phyloP scores from a whole-genome alignment of 495 filamentous ascomycete species.

The Hyaloscypha bicolor region DNA sequence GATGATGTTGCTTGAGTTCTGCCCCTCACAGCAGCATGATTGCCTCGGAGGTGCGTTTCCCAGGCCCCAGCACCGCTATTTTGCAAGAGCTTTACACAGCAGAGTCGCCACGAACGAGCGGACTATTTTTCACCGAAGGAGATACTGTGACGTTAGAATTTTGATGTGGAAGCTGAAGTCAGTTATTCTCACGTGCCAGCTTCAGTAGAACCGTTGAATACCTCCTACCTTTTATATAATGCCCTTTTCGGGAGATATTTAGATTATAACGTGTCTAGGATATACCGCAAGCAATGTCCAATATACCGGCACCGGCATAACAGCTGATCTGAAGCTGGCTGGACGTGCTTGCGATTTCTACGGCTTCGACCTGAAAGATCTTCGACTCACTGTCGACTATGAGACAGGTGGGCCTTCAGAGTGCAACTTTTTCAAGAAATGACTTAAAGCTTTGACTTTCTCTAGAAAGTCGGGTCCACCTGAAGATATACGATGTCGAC shows the following conservation, averaged over 20 bases:
- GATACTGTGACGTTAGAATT: not conserved
- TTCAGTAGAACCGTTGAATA: not conserved
- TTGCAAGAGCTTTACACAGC: not conserved
- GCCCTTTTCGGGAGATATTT: not conserved
- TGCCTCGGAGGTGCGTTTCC: not conserved
- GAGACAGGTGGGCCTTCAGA: slow-evolving; percentile 61
- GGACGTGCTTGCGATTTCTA: slow-evolving; percentile 70
- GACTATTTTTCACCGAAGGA: not conserved
- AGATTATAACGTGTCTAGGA: slow-evolving; percentile 56
- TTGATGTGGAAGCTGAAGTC: not conserved
- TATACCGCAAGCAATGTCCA: slow-evolving; percentile 68
- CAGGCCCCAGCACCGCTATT: not conserved
- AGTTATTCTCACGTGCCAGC: not conserved
- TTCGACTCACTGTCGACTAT: slow-evolving; percentile 72
- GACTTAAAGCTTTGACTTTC: not conserved
- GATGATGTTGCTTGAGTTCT: not conserved
- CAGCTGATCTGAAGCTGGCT: slow-evolving; percentile 66
- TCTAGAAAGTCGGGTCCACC: slow-evolving; percentile 61
- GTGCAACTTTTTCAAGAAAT: not conserved
- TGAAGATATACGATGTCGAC: slow-evolving; percentile 76
- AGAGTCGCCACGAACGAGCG: not conserved
- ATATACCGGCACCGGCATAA: slow-evolving; percentile 50
- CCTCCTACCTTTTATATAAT: not conserved
- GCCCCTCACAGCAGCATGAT: not conserved
- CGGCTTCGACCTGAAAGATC: slow-evolving; percentile 63